These are phyloP conservation scores for Lactarius indigo DNA, from an alignment of 768 basidiomycete species.

Conservation along the genomic window DNA sequence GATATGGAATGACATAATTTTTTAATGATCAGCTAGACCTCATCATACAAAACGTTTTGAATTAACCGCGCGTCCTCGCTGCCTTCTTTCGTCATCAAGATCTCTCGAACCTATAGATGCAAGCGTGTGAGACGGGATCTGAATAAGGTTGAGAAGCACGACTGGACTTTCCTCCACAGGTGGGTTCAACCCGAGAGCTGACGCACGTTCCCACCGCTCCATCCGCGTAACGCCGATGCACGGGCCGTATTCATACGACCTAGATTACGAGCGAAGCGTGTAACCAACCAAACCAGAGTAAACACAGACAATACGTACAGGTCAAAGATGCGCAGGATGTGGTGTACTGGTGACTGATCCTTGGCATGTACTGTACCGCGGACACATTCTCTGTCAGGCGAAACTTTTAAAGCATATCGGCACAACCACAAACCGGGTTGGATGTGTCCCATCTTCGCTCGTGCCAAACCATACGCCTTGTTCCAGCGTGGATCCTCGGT, in stretches of 20 bases:
- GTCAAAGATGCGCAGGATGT: conserved; percentile 79
- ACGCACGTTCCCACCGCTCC: conserved; percentile 84
- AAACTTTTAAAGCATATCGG: background rate
- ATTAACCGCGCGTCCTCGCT: conserved; percentile 9
- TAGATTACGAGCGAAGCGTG: conserved; percentile 29
- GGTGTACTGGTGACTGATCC: conserved; percentile 57
- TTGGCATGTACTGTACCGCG: conserved; percentile 56
- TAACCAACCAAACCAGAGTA: conserved; percentile 7
- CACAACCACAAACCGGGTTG: conserved; percentile 21
- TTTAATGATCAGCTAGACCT: conserved; percentile 12
- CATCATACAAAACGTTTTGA: conserved; percentile 22
- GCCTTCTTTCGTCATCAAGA: conserved; percentile 23
- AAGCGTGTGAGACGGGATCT: background rate
- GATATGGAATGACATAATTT: background rate
- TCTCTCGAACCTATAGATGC: conserved; percentile 14
- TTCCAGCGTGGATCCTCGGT: conserved; percentile 23
- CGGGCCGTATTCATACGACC: conserved; percentile 78
- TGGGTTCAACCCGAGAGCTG: conserved; percentile 72
- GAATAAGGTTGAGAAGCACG: no score
- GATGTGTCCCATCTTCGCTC: conserved; percentile 26
- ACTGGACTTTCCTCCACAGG: conserved; percentile 60
- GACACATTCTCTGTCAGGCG: background rate
- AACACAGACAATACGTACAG: conserved; percentile 42
- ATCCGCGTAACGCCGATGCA: conserved; percentile 76
- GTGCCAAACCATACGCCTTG: conserved; percentile 19